phyloP scores from a whole-genome alignment of 2,329 filamentous ascomycete species.

The Berkeleyomyces basicola region DNA sequence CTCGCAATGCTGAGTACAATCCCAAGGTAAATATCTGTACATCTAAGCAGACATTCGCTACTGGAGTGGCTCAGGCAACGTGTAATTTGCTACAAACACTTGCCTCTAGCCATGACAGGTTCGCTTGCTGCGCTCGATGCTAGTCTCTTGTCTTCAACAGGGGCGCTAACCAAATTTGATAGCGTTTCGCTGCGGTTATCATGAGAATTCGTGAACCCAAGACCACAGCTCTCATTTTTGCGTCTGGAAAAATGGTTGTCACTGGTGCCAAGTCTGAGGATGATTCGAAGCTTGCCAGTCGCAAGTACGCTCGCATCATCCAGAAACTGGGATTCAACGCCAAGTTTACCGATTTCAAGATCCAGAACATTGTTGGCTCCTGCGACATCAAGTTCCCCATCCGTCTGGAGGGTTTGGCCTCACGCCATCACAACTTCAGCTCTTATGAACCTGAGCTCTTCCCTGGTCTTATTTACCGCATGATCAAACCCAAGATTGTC shows the following conservation, averaged over 20 bases:
- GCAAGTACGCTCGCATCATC: constrained; percentile 97
- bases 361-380: constrained; percentile 97
- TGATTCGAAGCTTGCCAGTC: constrained; percentile 87
- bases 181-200: constrained; percentile 98
- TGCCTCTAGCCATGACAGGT: too few species aligned
- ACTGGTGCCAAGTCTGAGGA: constrained; percentile 97
- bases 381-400: constrained; percentile 99
- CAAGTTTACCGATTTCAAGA: constrained; percentile 99
- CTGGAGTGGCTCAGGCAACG: neutral
- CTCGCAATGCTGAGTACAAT: constrained; percentile 96
- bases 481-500: constrained; percentile 96
- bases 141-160: constrained; percentile 7
- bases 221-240: constrained; percentile 95
- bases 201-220: constrained; percentile 99
- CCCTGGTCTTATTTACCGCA: constrained; percentile 97
- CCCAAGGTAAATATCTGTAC: constrained; percentile 56
- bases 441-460: constrained; percentile 98
- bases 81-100: neutral
- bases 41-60: too few species aligned
- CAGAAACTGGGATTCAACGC: constrained; percentile 99
- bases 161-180: constrained; percentile 21
- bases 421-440: constrained; percentile 97
- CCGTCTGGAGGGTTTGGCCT: constrained; percentile 85
- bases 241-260: constrained; percentile 98
- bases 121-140: too few species aligned